A percentile compares a stretch with the other conserved stretches of the same genome.
Evolutionary conservation across 129 eudicot species (phyloP).

Genomic region (Centrapalus pauciflorus): DNA sequence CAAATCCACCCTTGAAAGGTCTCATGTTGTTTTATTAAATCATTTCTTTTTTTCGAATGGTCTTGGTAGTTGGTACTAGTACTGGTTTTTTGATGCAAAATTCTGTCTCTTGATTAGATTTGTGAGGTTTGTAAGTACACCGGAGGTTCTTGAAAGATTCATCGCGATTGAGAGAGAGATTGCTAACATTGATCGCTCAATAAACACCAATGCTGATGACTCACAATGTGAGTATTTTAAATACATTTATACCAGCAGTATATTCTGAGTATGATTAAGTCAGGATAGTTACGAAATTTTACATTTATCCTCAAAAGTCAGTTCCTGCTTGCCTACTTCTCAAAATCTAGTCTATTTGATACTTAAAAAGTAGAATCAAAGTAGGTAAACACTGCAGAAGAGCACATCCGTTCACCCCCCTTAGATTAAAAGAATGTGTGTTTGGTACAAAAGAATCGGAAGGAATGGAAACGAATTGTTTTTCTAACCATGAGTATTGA

Average conservation of each 20-base stretch:
- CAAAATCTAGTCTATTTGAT: neutral
- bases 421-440: no score
- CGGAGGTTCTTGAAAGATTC: constrained; percentile 86
- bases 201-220: constrained; percentile 35
- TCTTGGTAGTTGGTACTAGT: neutral
- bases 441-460: no score
- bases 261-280: no score
- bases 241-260: no score
- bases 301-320: neutral
- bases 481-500: no score
- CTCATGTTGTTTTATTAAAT: neutral
- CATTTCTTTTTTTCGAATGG: neutral
- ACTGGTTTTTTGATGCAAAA: neutral
- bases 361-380: no score
- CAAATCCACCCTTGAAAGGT: constrained; percentile 75
- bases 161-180: constrained; percentile 69
- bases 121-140: constrained; percentile 81
- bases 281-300: no score
- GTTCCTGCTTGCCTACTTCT: neutral
- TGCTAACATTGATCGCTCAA: constrained; percentile 59
- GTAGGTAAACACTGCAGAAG: no score
- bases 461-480: no score
- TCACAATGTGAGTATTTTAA: constrained; percentile 35
- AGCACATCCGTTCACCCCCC: no score
- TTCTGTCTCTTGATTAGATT: constrained; percentile 43